Evolutionary conservation across 1,284 basidiomycete genomes (phyloP).

Genomic region (Cryptococcus jaspeensis): DNA sequence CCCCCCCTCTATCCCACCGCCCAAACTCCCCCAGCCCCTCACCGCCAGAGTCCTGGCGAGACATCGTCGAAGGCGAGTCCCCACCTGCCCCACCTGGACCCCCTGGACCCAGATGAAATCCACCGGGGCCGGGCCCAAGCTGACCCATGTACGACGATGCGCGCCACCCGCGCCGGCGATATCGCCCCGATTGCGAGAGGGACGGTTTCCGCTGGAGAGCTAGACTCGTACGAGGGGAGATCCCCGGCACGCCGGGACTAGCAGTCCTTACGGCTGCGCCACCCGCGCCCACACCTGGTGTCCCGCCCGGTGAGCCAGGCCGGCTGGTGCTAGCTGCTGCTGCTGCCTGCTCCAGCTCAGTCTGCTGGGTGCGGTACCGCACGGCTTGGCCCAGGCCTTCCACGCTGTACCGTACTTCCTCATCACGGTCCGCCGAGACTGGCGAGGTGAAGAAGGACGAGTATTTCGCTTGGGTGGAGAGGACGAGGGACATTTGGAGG

Average conservation of each 20-base stretch:
- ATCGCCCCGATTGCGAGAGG: slow-evolving; percentile 28
- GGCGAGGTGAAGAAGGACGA: slow-evolving; percentile 36
- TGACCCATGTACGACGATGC: slow-evolving; percentile 21
- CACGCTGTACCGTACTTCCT: slow-evolving; percentile 38
- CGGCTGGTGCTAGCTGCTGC: neutral
- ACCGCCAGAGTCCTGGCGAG: slow-evolving; percentile 25
- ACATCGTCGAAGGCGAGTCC: neutral
- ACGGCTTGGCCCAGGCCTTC: slow-evolving; percentile 39
- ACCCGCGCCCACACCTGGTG: neutral
- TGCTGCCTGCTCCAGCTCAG: slow-evolving; percentile 6
- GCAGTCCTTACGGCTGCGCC: neutral
- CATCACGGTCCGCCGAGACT: slow-evolving; percentile 23
- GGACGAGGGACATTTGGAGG: slow-evolving; percentile 49
- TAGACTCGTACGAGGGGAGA: too few species aligned
- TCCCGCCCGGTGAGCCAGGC: slow-evolving; percentile 4
- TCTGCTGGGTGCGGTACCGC: slow-evolving; percentile 27
- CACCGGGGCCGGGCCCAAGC: neutral
- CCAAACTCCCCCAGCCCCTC: neutral
- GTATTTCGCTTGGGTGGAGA: slow-evolving; percentile 48
- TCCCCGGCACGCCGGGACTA: neutral
- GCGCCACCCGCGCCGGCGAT: slow-evolving; percentile 32
- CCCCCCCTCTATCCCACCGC: slow-evolving; percentile 23
- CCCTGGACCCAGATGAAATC: neutral
- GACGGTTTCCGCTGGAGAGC: slow-evolving; percentile 28
- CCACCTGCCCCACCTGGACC: neutral